Percentiles rank a stretch among this genome's conserved stretches.
Conservation (phyloP, 306 rosid genomes). For the Canavalia gladiata region DNA sequence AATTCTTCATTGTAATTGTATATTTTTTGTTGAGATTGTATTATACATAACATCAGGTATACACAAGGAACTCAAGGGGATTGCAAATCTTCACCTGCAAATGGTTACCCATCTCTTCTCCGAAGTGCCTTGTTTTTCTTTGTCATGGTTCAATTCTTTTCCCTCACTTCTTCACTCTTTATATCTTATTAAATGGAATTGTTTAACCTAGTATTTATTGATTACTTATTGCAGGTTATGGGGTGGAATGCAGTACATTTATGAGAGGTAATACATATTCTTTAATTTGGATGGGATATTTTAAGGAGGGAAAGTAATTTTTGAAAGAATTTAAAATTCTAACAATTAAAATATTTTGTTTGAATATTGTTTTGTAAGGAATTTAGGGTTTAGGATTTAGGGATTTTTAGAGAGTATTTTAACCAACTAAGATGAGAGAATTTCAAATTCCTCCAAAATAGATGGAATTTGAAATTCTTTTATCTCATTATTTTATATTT, state of each 20-base stretch:
- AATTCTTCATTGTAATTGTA: background rate
- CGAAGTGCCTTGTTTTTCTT: conserved; percentile 82
- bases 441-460: no score
- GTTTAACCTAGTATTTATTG: conserved; percentile 18
- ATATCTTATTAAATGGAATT: background rate
- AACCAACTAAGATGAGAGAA: no score
- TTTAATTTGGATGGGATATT: no score
- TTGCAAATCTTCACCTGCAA: conserved; percentile 76
- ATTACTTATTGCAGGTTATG: conserved; percentile 66
- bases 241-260: conserved; percentile 87
- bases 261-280: conserved; percentile 75
- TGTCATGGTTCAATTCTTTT: conserved; percentile 71
- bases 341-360: no score
- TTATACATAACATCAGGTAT: conserved; percentile 54
- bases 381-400: no score
- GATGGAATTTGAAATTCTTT: no score
- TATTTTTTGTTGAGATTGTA: background rate
- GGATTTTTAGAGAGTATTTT: no score
- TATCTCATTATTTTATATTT: no score
- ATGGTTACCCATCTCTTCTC: conserved; percentile 80
- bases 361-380: no score
- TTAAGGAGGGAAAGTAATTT: no score
- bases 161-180: conserved; percentile 10
- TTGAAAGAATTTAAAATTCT: no score
- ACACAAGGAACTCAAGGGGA: conserved; percentile 73